Conservation (phyloP, 208 protist genomes). For the Trichomonas vaginalis region DNA sequence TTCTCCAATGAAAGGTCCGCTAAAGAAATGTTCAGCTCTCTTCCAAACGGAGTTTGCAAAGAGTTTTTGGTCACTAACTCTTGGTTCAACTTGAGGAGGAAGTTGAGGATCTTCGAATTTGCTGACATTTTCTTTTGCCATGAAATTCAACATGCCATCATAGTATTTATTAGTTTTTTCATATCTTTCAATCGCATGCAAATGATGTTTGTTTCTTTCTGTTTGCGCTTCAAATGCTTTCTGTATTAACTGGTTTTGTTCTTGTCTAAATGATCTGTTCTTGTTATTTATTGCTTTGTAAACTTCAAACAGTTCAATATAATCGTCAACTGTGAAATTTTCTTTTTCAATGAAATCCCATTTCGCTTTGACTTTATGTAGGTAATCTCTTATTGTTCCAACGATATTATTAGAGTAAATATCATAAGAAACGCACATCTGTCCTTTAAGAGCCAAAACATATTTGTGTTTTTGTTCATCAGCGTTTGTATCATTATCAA, state of each 20-base stretch:
- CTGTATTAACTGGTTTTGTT: background rate
- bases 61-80: background rate
- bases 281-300: background rate
- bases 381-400: background rate
- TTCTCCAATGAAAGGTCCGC: background rate
- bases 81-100: background rate
- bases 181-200: background rate
- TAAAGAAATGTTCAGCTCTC: background rate
- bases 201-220: background rate
- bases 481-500: background rate
- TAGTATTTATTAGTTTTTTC: background rate
- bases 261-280: background rate
- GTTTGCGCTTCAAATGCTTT: background rate
- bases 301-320: background rate
- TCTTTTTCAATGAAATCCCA: background rate
- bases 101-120: background rate
- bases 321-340: background rate
- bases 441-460: background rate
- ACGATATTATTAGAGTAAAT: background rate
- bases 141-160: background rate
- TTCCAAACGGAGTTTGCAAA: background rate
- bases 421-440: background rate
- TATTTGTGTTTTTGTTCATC: background rate
- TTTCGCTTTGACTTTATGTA: background rate
- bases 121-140: background rate